Conservation (phyloP, 2,329 filamentous ascomycete species). For the Parafenestella ontariensis region DNA sequence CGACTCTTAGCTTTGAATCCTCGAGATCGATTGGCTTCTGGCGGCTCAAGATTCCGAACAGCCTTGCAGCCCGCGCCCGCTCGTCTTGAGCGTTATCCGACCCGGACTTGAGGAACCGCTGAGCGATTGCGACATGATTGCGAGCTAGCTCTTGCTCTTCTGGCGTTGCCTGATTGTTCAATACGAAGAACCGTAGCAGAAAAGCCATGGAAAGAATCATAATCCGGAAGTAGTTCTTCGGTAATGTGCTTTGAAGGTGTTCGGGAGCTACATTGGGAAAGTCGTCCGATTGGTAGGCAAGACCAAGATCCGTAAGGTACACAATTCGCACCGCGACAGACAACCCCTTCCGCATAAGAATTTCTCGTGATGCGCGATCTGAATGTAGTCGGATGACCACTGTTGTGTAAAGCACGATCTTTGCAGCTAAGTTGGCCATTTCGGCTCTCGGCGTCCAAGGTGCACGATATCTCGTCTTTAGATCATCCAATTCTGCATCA, state of each 20-base stretch:
- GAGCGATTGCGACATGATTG: conserved; percentile 32
- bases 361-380: conserved; percentile 22
- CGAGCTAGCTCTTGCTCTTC: conserved; percentile 32
- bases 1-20: conserved; percentile 19
- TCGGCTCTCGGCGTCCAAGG: conserved; percentile 26
- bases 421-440: conserved; percentile 20
- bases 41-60: conserved; percentile 23
- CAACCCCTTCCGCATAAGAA: conserved; percentile 25
- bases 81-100: conserved; percentile 19
- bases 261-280: conserved; percentile 11
- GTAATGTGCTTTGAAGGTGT: conserved; percentile 14
- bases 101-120: conserved; percentile 21
- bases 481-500: conserved; percentile 25
- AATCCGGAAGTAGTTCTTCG: conserved; percentile 28
- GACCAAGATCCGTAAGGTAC: conserved; percentile 22
- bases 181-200: conserved; percentile 30
- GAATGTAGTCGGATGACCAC: conserved; percentile 26
- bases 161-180: conserved; percentile 22
- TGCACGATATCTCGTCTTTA: conserved; percentile 18
- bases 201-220: conserved; percentile 26
- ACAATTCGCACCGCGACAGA: conserved; percentile 26
- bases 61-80: conserved; percentile 13
- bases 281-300: conserved; percentile 15
- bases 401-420: conserved; percentile 29
- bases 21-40: conserved; percentile 26